Evolutionary conservation across 192 early-diverging fungal genomes (phyloP).

Genomic region (Backusella parvicylindrica): DNA sequence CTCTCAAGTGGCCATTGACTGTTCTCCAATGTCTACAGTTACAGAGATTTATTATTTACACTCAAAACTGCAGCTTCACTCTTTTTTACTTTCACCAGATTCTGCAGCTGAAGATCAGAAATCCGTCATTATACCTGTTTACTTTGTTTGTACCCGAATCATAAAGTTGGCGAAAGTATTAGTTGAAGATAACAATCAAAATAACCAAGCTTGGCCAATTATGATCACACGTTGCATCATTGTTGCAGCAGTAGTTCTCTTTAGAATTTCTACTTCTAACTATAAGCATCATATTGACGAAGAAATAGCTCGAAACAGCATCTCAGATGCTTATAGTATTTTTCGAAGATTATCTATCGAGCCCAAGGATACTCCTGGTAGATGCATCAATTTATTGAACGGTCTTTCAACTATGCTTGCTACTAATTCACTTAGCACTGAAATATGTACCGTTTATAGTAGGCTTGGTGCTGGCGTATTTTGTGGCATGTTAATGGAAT

Average conservation of each 20-base stretch:
- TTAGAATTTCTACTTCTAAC: conserved; percentile 3
- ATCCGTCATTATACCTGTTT: conserved; percentile 12
- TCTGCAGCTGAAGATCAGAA: conserved; percentile 1
- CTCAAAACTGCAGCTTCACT: conserved; percentile 24
- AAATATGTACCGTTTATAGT: conserved; percentile 6
- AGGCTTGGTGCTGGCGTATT: conserved; percentile 18
- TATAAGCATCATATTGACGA: conserved; percentile 4
- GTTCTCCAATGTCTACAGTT: neutral
- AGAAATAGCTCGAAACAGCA: conserved; percentile 13
- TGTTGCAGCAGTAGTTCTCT: conserved; percentile 5
- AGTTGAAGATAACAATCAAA: neutral
- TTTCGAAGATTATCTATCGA: neutral
- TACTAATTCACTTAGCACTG: neutral
- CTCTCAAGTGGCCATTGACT: conserved; percentile 8
- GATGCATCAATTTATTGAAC: neutral
- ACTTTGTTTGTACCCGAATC: conserved; percentile 17
- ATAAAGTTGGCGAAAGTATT: neutral
- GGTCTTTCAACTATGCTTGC: neutral
- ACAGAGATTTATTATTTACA: conserved; percentile 20
- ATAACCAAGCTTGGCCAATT: conserved; percentile 10
- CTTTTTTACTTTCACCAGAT: conserved; percentile 14
- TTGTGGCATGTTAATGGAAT: conserved; percentile 9
- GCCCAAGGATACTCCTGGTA: neutral
- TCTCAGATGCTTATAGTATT: conserved; percentile 9
- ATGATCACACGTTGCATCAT: conserved; percentile 1